A percentile compares a stretch with the other conserved stretches of the same genome.
Evolutionary conservation across 495 filamentous ascomycete genomes (phyloP).

Genomic region (Neurospora sp.): DNA sequence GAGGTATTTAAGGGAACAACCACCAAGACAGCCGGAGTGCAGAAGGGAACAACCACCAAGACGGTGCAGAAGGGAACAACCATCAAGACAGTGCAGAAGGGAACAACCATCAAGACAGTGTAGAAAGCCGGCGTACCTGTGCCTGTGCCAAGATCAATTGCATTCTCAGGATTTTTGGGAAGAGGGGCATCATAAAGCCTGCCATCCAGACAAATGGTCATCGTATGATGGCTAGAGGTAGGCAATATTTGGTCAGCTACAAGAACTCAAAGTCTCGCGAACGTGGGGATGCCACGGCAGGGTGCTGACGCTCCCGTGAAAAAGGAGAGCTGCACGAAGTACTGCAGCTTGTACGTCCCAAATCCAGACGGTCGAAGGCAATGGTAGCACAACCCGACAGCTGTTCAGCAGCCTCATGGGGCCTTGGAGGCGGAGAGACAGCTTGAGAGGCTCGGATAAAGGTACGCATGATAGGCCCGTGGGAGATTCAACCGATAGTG

Average conservation of each 20-base stretch:
- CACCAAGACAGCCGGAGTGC: background rate
- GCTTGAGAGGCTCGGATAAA: constrained; percentile 34
- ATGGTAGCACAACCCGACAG: constrained; percentile 33
- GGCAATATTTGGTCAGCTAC: background rate
- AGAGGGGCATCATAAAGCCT: constrained; percentile 49
- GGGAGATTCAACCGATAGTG: constrained; percentile 12
- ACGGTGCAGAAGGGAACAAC: no score
- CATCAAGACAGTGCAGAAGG: no score
- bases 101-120: background rate
- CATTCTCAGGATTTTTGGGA: constrained; percentile 28
- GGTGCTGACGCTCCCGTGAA: constrained; percentile 53
- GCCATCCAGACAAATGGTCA: constrained; percentile 38
- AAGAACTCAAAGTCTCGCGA: constrained; percentile 32
- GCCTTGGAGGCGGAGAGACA: constrained; percentile 29
- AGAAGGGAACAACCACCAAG: background rate
- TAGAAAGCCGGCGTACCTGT: background rate
- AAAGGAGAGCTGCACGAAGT: constrained; percentile 53
- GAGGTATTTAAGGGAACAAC: background rate
- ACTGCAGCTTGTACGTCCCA: constrained; percentile 52
- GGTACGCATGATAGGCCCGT: constrained; percentile 26
- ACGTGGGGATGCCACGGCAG: constrained; percentile 59
- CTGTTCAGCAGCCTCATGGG: constrained; percentile 24
- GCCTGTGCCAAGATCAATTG: constrained; percentile 53
- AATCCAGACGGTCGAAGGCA: constrained; percentile 68
- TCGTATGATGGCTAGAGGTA: background rate